These are phyloP conservation scores for Byssochlamys sp. DNA, from an alignment of 2,329 filamentous ascomycete species.

Conservation along the genomic window DNA sequence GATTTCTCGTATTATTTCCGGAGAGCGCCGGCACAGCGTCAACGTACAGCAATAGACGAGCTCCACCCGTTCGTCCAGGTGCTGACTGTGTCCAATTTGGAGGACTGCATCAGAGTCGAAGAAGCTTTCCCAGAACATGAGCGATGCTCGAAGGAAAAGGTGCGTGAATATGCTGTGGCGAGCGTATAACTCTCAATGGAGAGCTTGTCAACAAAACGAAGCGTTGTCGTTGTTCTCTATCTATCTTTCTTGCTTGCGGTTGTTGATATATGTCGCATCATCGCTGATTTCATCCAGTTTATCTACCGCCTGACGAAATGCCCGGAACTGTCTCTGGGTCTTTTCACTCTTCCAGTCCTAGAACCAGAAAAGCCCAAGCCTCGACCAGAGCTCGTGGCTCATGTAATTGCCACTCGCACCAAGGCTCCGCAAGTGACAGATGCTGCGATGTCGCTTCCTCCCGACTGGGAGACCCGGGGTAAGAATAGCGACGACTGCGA, in stretches of 20 bases:
- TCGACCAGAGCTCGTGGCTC: slow-evolving; percentile 58
- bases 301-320: slow-evolving; percentile 65
- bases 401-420: slow-evolving; percentile 67
- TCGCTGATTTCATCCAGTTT: slow-evolving; percentile 44
- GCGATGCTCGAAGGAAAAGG: slow-evolving; percentile 52
- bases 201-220: neutral
- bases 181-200: neutral
- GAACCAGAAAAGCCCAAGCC: slow-evolving; percentile 50
- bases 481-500: slow-evolving; percentile 20
- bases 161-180: slow-evolving; percentile 21
- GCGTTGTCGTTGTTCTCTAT: neutral
- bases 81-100: slow-evolving; percentile 48
- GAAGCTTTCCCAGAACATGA: slow-evolving; percentile 51
- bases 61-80: slow-evolving; percentile 66
- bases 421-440: slow-evolving; percentile 57
- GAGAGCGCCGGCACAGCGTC: slow-evolving; percentile 24
- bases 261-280: neutral
- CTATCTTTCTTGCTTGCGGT: neutral
- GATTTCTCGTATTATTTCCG: slow-evolving; percentile 35
- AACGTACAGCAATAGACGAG: slow-evolving; percentile 40
- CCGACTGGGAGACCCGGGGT: slow-evolving; percentile 51
- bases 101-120: slow-evolving; percentile 50
- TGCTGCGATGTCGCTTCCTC: slow-evolving; percentile 63
- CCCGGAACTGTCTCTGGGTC: slow-evolving; percentile 66
- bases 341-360: slow-evolving; percentile 57